Evolutionary conservation across 1,284 basidiomycete species (phyloP).

Genomic region (Bondarzewia mesenterica): DNA sequence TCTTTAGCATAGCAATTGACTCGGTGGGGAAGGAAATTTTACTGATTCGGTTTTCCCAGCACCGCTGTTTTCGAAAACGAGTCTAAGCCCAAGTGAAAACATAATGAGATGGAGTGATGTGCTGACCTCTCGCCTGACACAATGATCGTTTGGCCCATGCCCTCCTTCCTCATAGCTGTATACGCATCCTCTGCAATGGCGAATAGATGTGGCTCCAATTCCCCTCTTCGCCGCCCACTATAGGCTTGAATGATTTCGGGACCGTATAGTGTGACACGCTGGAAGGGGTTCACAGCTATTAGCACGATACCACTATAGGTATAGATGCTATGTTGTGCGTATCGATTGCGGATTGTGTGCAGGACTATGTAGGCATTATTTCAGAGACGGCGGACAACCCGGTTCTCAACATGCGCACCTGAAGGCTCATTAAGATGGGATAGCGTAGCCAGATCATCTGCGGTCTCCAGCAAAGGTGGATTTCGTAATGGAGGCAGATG

Average conservation of each 20-base stretch:
- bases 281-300: constrained; percentile 98
- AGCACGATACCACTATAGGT: constrained; percentile 98
- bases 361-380: constrained; percentile 50
- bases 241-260: constrained; percentile 98
- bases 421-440: constrained; percentile 98
- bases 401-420: constrained; percentile 46
- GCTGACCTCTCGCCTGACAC: constrained; percentile 94
- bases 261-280: constrained; percentile 87
- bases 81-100: constrained; percentile 15
- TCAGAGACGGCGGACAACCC: background rate
- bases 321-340: constrained; percentile 96
- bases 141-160: constrained; percentile 96
- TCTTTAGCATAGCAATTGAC: too few species aligned
- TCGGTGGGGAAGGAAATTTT: constrained; percentile 25
- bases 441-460: constrained; percentile 95
- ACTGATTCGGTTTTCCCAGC: constrained; percentile 99
- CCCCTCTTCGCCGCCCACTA: constrained; percentile 85
- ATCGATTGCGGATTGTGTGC: constrained; percentile 95
- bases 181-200: constrained; percentile 99
- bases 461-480: constrained; percentile 92
- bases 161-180: constrained; percentile 93
- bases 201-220: constrained; percentile 96
- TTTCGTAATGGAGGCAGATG: constrained; percentile 90
- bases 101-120: constrained; percentile 3
- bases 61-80: constrained; percentile 70